These are phyloP conservation scores for sunflower (Helianthus annuus) DNA, from an alignment of 129 eudicot genomes.

Conservation along the genomic window DNA sequence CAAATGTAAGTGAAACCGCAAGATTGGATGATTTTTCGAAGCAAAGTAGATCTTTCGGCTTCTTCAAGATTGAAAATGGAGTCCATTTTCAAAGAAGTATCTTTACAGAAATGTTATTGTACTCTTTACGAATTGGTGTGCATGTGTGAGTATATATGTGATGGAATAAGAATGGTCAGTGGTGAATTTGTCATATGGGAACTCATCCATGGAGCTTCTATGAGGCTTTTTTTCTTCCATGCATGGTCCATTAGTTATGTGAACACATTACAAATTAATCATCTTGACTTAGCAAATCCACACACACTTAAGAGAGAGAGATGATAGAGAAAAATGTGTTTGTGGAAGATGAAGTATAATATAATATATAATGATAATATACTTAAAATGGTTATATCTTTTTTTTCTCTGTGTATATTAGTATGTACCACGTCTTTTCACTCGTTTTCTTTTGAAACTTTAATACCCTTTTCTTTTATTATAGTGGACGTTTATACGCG, in stretches of 20 bases:
- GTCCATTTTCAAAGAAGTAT: constrained; percentile 44
- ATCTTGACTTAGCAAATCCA: background rate
- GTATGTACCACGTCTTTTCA: too few species aligned
- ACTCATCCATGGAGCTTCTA: background rate
- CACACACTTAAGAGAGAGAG: background rate
- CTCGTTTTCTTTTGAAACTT: too few species aligned
- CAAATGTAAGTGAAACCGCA: constrained; percentile 64
- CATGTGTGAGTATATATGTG: background rate
- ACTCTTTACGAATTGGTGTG: background rate
- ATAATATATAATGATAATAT: too few species aligned
- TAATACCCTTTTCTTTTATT: too few species aligned
- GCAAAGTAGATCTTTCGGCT: constrained; percentile 48
- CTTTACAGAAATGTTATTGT: background rate
- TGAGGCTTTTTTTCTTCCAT: background rate
- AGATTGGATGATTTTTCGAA: constrained; percentile 51
- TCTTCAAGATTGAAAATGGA: constrained; percentile 64
- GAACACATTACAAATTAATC: constrained; percentile 7
- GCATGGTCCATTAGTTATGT: background rate
- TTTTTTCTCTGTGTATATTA: too few species aligned
- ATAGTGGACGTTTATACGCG: too few species aligned
- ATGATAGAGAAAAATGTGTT: background rate
- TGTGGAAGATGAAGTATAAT: background rate
- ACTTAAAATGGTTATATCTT: background rate
- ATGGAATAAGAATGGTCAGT: background rate
- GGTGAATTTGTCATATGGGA: background rate